These are phyloP conservation scores for Citrus maxima DNA, from an alignment of 345 rosid genomes.

Conservation along the genomic window DNA sequence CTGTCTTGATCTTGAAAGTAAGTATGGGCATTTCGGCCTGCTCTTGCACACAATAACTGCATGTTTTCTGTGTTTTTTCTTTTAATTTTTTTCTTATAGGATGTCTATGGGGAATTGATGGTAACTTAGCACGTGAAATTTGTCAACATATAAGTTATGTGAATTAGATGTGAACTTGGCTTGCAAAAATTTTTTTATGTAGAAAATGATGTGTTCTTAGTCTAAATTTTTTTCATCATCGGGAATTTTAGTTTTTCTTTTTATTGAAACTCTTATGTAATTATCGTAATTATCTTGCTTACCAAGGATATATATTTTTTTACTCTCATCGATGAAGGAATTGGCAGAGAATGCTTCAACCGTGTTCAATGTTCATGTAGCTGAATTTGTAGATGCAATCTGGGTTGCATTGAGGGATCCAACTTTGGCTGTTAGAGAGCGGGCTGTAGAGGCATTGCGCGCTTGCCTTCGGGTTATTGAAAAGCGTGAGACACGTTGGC, in stretches of 20 bases:
- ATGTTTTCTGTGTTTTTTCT: neutral
- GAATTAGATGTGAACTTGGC: neutral
- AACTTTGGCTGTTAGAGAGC: slow-evolving; percentile 75
- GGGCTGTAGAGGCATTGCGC: slow-evolving; percentile 98
- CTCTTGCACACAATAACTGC: neutral
- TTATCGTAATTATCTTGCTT: slow-evolving; percentile 2
- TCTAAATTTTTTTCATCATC: neutral
- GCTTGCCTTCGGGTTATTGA: slow-evolving; percentile 99
- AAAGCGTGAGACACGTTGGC: slow-evolving; percentile 99
- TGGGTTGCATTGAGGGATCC: slow-evolving; percentile 99
- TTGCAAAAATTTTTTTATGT: neutral
- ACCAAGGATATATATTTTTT: neutral
- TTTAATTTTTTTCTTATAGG: neutral
- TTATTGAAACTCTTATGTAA: neutral
- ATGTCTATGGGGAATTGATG: neutral
- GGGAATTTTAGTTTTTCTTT: neutral
- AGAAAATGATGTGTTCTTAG: neutral
- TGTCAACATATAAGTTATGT: neutral
- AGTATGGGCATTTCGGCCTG: slow-evolving; percentile 7
- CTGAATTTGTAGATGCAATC: slow-evolving; percentile 95
- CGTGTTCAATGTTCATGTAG: slow-evolving; percentile 93
- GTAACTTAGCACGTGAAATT: neutral
- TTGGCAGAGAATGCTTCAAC: slow-evolving; percentile 99
- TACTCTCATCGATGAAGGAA: slow-evolving; percentile 52
- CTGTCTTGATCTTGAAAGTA: slow-evolving; percentile 92